Base-by-base conservation (phyloP, 1,284 basidiomycete genomes). In the Heterobasidion annosum region DNA sequence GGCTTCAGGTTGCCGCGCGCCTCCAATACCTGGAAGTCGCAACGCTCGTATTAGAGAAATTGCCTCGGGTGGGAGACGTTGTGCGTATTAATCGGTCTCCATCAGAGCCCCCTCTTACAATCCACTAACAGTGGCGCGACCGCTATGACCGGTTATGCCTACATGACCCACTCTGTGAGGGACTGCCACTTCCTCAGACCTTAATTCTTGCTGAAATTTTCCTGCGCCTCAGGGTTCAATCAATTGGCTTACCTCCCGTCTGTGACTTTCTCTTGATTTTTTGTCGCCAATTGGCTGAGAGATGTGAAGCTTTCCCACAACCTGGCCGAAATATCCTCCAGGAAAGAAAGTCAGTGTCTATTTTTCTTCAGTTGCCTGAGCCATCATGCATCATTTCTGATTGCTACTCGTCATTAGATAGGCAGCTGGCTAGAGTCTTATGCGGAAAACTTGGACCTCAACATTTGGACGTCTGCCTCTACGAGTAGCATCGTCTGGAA, bases 391-490 rank as follows among this genome's bases (percentile, higher is more conserved):
- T 25, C 3, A 25, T 25, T 25, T 25, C 25, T 25, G 25, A 25
- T 25, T 25, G 25, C 25, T 25, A 4, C 3, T 25, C 25, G 25
- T 25, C 3, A 25, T 44, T 50, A 85, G 77, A 73, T 88, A 10
- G 85, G 79, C 0, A 78, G 83, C 61, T 88, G 83, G 80, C 72
- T 88, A 7, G 83, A 88, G 65, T 69, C 68, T 32, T 89, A 86
- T 64, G 84, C 82, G 2, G 74, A 82, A 40, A 66, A 75, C 1
- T 70, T 87, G 61, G 84, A 88, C 59, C 64, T 88, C 46, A 79
- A 83, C 65, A 72, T 83, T 32, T 88, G 85, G 85, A 79, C 77
- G 2, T 77, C 78, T 8, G 72, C 80, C 1, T 74, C 65, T 3
- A 70, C 83, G 8, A 71, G 64, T 1, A 64, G 65, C 16, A 73